Conservation (phyloP, 73 alveolate species). For the Uronychia binucleata region DNA sequence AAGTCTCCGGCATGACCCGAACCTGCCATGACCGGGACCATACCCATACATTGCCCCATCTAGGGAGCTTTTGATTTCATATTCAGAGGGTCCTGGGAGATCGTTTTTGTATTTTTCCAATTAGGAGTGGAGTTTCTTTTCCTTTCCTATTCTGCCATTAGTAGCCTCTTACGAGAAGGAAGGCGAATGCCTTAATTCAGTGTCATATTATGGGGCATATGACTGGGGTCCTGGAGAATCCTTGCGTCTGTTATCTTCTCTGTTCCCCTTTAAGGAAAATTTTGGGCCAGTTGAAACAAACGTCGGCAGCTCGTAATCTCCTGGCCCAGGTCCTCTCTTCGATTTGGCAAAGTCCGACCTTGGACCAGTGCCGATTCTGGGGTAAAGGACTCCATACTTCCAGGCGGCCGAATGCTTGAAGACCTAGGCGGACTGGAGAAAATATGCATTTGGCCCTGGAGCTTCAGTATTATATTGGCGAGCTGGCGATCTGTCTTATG, state of each 20-base stretch:
- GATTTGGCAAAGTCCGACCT: background rate
- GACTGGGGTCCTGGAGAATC: background rate
- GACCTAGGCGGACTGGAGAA: background rate
- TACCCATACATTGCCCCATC: background rate
- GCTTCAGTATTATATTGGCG: background rate
- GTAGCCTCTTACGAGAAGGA: background rate
- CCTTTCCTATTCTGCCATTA: background rate
- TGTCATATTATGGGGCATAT: background rate
- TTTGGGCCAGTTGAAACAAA: background rate
- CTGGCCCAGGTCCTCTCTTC: background rate
- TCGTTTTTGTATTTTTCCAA: background rate
- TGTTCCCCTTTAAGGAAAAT: background rate
- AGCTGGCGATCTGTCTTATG: background rate
- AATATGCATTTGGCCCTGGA: background rate
- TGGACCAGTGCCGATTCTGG: background rate
- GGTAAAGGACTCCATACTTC: background rate
- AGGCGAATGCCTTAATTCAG: background rate
- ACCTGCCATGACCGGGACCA: background rate
- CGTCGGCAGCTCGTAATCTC: background rate
- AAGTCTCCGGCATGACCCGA: background rate
- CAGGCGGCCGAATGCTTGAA: background rate
- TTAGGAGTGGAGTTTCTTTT: background rate
- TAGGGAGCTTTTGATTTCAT: background rate
- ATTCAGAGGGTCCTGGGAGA: background rate
- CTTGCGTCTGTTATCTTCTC: background rate